Evolutionary conservation across 2,329 filamentous ascomycete species (phyloP), one percentile per base, ranked within the genome.

Genomic region (Amauroascus niger): DNA sequence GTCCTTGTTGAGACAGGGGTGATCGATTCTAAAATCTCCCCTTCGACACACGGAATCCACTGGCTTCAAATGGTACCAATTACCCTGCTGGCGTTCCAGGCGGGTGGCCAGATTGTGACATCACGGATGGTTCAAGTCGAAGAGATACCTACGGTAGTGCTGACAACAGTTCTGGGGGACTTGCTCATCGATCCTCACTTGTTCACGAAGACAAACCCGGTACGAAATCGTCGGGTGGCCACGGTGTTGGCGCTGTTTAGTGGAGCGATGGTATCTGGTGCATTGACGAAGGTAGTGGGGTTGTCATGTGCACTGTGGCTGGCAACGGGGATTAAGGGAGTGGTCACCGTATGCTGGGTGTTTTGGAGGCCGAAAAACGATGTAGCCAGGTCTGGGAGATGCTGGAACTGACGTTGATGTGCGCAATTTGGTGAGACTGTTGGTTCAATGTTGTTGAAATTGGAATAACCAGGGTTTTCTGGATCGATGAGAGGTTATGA

Each of bases 121-220:
- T 70, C 68, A 1, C 64, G 71, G 1, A 59, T 70, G 6, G 60
- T 73, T 6, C 60, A 60, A 1, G 59, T 68, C 14, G 65, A 71
- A 33, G 71, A 73, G 55, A 64, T 73, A 18, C 71, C 71, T 0
- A 73, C 70, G 0, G 66, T 72, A 2, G 70, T 73, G 6, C 60
- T 73, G 11, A 73, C 71, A 0, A 68, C 68, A 1, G 55, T 72
- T 2, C 62, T 71, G 6, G 69, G 67, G 53, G 71, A 73, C 55
- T 59, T 72, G 6, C 59, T 71, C 6, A 63, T 68, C 11, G 70
- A 73, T 49, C 62, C 61, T 13, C 61, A 63, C 6, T 45, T 70
- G 18, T 56, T 60, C 8, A 44, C 30, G 3, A 61, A 59, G n/a
- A 52, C 49, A 1, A 69, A 69, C 39, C 56, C 62, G 0, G 65